Conservation (phyloP, 208 protist genomes). For the Leishmania amazonensis region DNA sequence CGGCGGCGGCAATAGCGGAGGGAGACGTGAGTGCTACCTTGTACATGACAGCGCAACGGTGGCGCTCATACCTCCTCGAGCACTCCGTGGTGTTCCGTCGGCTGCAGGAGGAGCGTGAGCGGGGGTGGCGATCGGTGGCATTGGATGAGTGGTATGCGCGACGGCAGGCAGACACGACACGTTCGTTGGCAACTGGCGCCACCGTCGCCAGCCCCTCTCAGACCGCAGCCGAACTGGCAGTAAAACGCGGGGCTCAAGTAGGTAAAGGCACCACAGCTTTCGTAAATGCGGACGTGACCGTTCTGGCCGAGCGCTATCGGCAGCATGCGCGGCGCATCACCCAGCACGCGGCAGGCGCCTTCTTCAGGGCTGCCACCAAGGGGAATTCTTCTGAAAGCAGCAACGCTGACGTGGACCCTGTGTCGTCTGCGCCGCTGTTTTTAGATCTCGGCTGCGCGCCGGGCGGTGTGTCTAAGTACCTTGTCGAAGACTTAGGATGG, state of each 20-base stretch:
- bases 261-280: conserved; percentile 41
- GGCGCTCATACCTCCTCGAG: conserved; percentile 40
- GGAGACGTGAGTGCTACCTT: neutral
- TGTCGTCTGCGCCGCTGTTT: conserved; percentile 36
- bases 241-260: neutral
- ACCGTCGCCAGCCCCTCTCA: neutral
- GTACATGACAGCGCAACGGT: conserved; percentile 28
- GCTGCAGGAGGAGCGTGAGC: conserved; percentile 55
- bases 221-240: neutral
- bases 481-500: conserved; percentile 61
- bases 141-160: conserved; percentile 70
- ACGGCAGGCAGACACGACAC: conserved; percentile 10
- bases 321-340: conserved; percentile 48
- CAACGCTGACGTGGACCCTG: neutral
- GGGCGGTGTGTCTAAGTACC: conserved; percentile 72
- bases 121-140: conserved; percentile 58
- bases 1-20: neutral
- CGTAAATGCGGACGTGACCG: conserved; percentile 38
- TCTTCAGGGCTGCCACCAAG: conserved; percentile 6
- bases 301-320: conserved; percentile 59
- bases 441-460: conserved; percentile 78
- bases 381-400: neutral
- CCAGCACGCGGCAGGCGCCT: conserved; percentile 24
- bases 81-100: conserved; percentile 39
- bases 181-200: neutral